Conservation (phyloP, 768 basidiomycete genomes). For the Trametopsis cervina region DNA sequence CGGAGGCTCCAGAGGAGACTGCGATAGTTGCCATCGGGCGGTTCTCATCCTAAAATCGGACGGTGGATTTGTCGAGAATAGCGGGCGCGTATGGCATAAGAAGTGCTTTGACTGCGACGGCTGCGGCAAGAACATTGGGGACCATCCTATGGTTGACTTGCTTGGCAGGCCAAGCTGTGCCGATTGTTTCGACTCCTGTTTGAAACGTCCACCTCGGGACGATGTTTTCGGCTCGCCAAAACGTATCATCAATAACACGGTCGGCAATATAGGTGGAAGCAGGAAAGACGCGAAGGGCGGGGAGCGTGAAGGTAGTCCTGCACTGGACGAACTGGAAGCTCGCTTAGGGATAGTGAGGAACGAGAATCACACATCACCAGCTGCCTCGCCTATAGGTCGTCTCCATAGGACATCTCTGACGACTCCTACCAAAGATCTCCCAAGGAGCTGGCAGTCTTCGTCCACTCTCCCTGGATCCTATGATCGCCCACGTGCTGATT, state of each 20-base stretch:
- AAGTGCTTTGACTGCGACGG: slow-evolving; percentile 70
- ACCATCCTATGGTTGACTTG: slow-evolving; percentile 77
- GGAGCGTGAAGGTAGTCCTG: slow-evolving; percentile 26
- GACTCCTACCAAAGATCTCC: not conserved
- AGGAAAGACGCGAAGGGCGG: slow-evolving; percentile 23
- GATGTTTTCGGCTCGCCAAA: slow-evolving; percentile 13
- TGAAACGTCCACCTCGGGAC: slow-evolving; percentile 39
- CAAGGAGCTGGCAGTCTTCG: not conserved
- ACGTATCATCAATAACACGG: slow-evolving; percentile 9
- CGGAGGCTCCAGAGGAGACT: slow-evolving; percentile 74
- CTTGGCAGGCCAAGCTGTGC: slow-evolving; percentile 72
- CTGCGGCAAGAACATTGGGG: slow-evolving; percentile 67
- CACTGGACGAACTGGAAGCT: slow-evolving; percentile 28
- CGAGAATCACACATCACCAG: slow-evolving; percentile 17
- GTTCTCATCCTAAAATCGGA: slow-evolving; percentile 72
- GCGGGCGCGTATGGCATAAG: slow-evolving; percentile 74
- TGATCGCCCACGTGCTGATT: not conserved
- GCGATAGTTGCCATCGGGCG: slow-evolving; percentile 58
- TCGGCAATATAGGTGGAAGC: slow-evolving; percentile 38
- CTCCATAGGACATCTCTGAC: not conserved
- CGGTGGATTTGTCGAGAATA: slow-evolving; percentile 70
- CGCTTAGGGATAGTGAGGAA: slow-evolving; percentile 25
- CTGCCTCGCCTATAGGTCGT: not conserved
- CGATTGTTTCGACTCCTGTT: slow-evolving; percentile 75
- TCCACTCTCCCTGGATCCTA: not conserved